Base-by-base conservation (phyloP, 164 flowering plant genomes). In the Saururus chinensis region DNA sequence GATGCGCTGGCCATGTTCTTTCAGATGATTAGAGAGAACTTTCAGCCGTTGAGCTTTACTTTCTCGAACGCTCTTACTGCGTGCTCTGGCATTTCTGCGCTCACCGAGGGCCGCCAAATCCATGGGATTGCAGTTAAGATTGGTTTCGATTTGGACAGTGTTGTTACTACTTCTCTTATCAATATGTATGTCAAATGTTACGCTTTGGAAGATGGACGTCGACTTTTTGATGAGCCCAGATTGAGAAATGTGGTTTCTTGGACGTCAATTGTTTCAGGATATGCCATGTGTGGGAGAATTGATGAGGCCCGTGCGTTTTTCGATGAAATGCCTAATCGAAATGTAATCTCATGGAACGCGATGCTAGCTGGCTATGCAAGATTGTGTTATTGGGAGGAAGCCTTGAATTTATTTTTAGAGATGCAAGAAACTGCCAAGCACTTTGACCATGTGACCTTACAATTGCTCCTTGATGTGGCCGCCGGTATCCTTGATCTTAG, bases 301-400 rank as follows among this genome's bases (percentile, higher is more conserved):
- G 20, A 40, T n/a, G 75, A 81, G 61, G 96, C 96, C 45, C 52
- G 84, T 57, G 54, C 60, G 40, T 66, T 84, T 55, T 86, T 88
- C 51, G 66, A 84, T 76, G 71, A 74, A 65, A 86, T 88, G 88
- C 80, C 87, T 14, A 79, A 75, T 51, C 67, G 80, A 59, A 85
- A 65, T 56, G 73, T 86, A n/a, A 66, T 88, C 19, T 75, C 88
- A 14, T 88, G 88, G 88, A 85, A 85, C 68, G 82, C 86, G 37
- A 82, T 85, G 88, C 53, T 83, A 68, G 78, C 76, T 1, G 85
- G 88, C 11, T 84, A 85, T 60, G 72, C 68, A 1, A 75, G 63
- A 55, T 66, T 40, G 45, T 54, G 19, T 23, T 66, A 65, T 37
- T 82, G 81, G 84, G 85, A 80, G 22, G 81, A 83, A 55, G 92